Percentiles rank a stretch among this genome's conserved stretches.
Conservation (phyloP, 2,329 filamentous ascomycete genomes). For the Byssothecium circinans region DNA sequence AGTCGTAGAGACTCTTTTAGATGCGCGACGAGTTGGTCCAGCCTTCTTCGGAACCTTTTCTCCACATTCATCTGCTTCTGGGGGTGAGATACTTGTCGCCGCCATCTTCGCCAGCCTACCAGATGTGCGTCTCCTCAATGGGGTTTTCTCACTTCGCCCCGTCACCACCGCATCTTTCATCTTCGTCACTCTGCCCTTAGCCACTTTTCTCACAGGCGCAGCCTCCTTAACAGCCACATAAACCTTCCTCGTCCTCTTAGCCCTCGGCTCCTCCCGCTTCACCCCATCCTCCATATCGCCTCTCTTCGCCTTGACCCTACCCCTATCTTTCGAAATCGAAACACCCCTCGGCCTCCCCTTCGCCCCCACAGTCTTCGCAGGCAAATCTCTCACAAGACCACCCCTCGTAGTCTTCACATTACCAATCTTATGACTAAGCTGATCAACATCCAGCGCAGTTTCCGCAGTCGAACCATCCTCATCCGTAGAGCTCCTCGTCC, state of each 20-base stretch:
- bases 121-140: no score
- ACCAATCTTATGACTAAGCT: conserved; percentile 11
- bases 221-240: neutral
- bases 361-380: neutral
- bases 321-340: neutral
- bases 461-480: neutral
- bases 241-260: neutral
- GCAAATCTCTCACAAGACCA: conserved; percentile 1
- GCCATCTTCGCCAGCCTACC: no score
- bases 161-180: no score
- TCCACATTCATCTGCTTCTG: no score
- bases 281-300: neutral
- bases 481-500: neutral
- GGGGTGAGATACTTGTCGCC: no score
- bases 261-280: neutral
- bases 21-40: no score
- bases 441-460: conserved; percentile 3
- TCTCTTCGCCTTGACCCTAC: neutral
- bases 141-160: no score
- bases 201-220: no score
- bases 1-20: no score
- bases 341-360: conserved; percentile 2
- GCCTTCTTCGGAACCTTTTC: no score
- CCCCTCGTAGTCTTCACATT: conserved; percentile 11
- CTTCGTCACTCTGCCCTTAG: no score